These are phyloP conservation scores for Aspergillus tubingensis DNA, from an alignment of 2,329 filamentous ascomycete species.

Conservation along the genomic window DNA sequence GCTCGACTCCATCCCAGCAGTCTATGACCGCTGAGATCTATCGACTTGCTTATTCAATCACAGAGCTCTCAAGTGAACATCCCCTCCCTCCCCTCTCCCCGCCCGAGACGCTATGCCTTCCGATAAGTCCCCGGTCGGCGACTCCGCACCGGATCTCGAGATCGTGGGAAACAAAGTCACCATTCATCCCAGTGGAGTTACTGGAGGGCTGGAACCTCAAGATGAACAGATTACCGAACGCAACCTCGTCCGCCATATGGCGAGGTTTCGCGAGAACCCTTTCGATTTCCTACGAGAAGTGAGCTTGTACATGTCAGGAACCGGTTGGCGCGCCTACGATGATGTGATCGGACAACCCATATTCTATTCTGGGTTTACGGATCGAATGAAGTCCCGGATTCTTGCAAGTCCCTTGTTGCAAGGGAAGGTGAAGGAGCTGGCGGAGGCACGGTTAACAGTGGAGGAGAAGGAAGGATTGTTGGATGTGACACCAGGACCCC, in stretches of 20 bases:
- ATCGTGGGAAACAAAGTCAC: conserved; percentile 74
- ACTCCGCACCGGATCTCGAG: conserved; percentile 71
- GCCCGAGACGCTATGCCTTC: conserved; percentile 29
- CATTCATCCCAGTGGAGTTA: conserved; percentile 69
- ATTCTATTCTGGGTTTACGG: conserved; percentile 88
- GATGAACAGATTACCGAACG: conserved; percentile 52
- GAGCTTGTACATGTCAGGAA: conserved; percentile 86
- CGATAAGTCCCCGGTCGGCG: conserved; percentile 33
- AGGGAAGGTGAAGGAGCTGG: conserved; percentile 72
- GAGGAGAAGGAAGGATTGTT: conserved; percentile 77
- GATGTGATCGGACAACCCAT: conserved; percentile 86
- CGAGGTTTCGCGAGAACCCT: conserved; percentile 75
- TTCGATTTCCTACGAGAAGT: conserved; percentile 88
- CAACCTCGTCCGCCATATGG: conserved; percentile 69
- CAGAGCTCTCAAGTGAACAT: background rate
- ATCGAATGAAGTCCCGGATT: conserved; percentile 80
- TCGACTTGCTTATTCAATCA: background rate
- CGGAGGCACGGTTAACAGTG: conserved; percentile 69
- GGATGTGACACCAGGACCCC: conserved; percentile 39
- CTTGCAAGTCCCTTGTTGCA: conserved; percentile 75
- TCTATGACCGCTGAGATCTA: conserved; percentile 11
- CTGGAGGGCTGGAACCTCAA: conserved; percentile 37
- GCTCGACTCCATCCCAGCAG: background rate
- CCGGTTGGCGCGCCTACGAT: conserved; percentile 95
- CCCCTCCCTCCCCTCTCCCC: conserved; percentile 1